These are phyloP conservation scores for Rhododendron simsii DNA, from an alignment of 148 eudicot genomes.

Conservation along the genomic window DNA sequence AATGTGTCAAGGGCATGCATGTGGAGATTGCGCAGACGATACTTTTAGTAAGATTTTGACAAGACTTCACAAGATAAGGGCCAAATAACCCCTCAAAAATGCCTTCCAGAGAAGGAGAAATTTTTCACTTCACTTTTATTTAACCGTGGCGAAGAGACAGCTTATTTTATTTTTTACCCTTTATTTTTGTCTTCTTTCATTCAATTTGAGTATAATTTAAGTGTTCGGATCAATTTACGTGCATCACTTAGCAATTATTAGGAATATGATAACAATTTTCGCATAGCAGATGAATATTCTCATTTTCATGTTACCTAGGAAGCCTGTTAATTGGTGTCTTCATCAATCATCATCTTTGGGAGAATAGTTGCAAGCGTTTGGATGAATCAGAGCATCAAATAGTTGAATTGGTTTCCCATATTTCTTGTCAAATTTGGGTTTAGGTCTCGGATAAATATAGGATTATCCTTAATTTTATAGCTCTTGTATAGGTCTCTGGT, in stretches of 20 bases:
- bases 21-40: not conserved
- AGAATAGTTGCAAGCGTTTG: not conserved
- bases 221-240: no score
- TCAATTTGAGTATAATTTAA: not conserved
- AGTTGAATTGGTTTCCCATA: no score
- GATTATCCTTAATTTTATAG: no score
- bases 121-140: not conserved
- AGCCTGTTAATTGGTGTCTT: not conserved
- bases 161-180: not conserved
- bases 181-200: not conserved
- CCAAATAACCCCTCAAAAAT: not conserved
- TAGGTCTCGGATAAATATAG: no score
- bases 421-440: no score
- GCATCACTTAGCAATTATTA: no score
- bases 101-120: not conserved
- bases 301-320: not conserved
- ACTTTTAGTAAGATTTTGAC: not conserved
- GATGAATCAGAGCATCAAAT: not conserved
- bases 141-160: not conserved
- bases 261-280: no score
- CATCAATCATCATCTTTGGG: not conserved
- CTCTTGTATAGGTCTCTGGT: no score
- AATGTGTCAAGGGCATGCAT: not conserved
- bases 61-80: not conserved
- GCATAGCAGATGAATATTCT: no score